Base-by-base conservation (phyloP, 768 basidiomycete genomes). In the Amyloporia xantha region DNA sequence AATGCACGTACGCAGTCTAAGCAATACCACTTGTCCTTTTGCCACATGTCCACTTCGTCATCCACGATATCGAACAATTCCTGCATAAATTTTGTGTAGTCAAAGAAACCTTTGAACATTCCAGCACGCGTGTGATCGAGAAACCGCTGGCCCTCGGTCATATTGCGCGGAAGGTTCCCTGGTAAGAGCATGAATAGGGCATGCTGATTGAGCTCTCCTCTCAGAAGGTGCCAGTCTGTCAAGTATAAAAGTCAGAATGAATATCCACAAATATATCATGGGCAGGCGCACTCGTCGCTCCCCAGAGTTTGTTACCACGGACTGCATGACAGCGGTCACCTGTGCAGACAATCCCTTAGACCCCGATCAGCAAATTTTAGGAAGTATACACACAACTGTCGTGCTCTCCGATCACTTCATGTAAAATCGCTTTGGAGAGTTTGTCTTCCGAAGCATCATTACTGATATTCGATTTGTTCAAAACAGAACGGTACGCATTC, bases 11-110 rank as follows among this genome's bases (percentile, higher is more conserved):
- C 24, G 41, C 62, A 63, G 19, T 36, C 44, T 1, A 50, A n/a
- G 50, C 62, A 63, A 47, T 63, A 63, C 60, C 60, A 63, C 37
- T 48, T 49, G 27, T 60, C 54, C 38, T 51, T 53, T 11, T 54
- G 47, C 62, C 62, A 63, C 1, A 39, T 39, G 38, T 39, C 9
- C 17, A 6, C 38, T 33, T 33, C 9, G 30, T 33, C 30, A 33
- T 33, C 30, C 15, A 33, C 9, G 7, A 33, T 33, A 33, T 33
- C 30, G 9, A 33, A 7, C 7, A 33, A 7, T 15, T 33, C 30
- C 9, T 33, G 9, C 30, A 33, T 33, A 7, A 33, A 7, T 15
- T 33, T 33, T 33, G 30, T 33, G 30, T 33, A 33, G 30, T 33
- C 30, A 15, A 33, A 33, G 9, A 7, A 15, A 7, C 30, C 30